phyloP scores from a whole-genome alignment of 371 early-diverging fungal genomes.

The Nematocida minor region DNA sequence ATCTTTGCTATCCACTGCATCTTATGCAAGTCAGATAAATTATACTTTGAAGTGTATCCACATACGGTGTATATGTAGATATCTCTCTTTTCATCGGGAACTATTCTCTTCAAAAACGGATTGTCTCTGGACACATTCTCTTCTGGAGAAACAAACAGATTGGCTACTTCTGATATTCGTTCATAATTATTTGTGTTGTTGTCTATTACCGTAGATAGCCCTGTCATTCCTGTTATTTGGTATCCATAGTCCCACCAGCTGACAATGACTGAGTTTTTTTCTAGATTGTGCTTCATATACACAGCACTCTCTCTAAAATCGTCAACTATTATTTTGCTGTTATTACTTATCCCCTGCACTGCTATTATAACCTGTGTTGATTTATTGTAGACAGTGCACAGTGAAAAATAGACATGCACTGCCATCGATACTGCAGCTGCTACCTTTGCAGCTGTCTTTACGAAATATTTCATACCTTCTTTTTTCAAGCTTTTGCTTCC shows the following conservation, averaged over 20 bases:
- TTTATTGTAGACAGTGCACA: neutral
- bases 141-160: conserved; percentile 80
- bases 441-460: conserved; percentile 45
- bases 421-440: conserved; percentile 70
- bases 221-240: conserved; percentile 95
- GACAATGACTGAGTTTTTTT: conserved; percentile 80
- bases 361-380: conserved; percentile 73
- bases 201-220: conserved; percentile 87
- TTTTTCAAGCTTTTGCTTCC: neutral
- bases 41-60: neutral
- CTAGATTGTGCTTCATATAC: conserved; percentile 90
- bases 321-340: conserved; percentile 83
- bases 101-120: neutral
- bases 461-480: too few relatives aligned
- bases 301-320: conserved; percentile 98
- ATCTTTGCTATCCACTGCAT: neutral
- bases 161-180: conserved; percentile 93
- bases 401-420: neutral
- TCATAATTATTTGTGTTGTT: conserved; percentile 99
- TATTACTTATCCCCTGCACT: conserved; percentile 75
- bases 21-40: neutral
- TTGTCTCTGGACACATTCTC: conserved; percentile 74
- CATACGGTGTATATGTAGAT: conserved; percentile 7
- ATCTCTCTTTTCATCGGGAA: neutral
- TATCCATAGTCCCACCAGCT: conserved; percentile 99